phyloP scores from a whole-genome alignment of 2,329 filamentous ascomycete genomes.

The Beauveria asiatica region DNA sequence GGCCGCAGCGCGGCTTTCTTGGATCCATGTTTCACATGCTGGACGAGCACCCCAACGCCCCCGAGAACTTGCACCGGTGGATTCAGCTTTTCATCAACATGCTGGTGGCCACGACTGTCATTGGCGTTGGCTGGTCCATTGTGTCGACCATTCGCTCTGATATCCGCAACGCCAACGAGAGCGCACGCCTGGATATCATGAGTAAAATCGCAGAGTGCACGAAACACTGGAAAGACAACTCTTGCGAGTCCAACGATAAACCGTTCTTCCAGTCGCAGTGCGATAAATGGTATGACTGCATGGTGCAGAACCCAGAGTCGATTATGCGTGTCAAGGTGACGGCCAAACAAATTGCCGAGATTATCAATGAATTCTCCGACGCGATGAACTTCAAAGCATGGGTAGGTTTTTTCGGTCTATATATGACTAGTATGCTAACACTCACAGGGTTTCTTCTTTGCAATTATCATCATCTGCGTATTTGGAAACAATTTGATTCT shows the following conservation, averaged over 20 bases:
- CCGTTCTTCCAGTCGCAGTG: slow-evolving; percentile 70
- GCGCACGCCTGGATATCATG: slow-evolving; percentile 59
- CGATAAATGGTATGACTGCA: slow-evolving; percentile 76
- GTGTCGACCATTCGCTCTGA: slow-evolving; percentile 65
- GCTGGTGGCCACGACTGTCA: slow-evolving; percentile 43
- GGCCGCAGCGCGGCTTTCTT: slow-evolving; percentile 21
- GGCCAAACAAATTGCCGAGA: slow-evolving; percentile 80
- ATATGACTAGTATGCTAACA: neutral
- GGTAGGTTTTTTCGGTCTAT: slow-evolving; percentile 29
- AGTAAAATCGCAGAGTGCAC: slow-evolving; percentile 67
- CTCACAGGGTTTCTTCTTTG: slow-evolving; percentile 42
- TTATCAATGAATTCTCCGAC: slow-evolving; percentile 90
- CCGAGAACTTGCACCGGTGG: slow-evolving; percentile 52
- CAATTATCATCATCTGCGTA: slow-evolving; percentile 38
- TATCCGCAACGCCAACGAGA: slow-evolving; percentile 62
- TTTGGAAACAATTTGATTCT: slow-evolving; percentile 44
- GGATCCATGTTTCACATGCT: slow-evolving; percentile 42
- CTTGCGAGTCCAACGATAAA: slow-evolving; percentile 56
- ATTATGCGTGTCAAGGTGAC: slow-evolving; percentile 74
- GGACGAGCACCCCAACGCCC: slow-evolving; percentile 49
- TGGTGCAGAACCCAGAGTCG: slow-evolving; percentile 71
- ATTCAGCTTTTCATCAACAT: slow-evolving; percentile 55
- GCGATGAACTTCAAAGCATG: slow-evolving; percentile 76
- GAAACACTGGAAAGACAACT: slow-evolving; percentile 65
- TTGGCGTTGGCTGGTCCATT: slow-evolving; percentile 62